Base-by-base conservation (phyloP, 2,329 filamentous ascomycete species). In the Colletotrichum cuscutae region DNA sequence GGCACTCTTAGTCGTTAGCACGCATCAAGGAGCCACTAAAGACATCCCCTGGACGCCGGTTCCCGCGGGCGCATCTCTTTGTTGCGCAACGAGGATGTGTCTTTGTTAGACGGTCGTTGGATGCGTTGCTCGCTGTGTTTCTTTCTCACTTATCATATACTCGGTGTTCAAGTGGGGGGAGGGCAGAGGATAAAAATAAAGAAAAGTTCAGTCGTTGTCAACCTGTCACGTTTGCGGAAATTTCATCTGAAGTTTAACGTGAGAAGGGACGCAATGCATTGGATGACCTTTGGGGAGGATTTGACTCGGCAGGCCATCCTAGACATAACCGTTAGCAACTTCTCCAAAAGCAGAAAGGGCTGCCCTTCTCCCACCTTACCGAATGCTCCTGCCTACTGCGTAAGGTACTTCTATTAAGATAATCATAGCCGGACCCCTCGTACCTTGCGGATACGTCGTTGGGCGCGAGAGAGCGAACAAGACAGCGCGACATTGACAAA, bases 301-400 rank as follows among this genome's bases (percentile, higher is more conserved):
- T n/a, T 59, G 53, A 64, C 30, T 69, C 64, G 52, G 49, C 49
- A 42, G 67, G 71, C 42, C 68, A 60, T 73, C 71, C 71, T 35
- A 73, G 71, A 65, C 61, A 71, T 60, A 52, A 46, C 61, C 67
- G 66, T 70, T 65, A 46, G 15, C 71, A 42, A 8, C 13, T 49
- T 26, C 11, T 62, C 61, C 61, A 54, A 63, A 71, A 61, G 71
- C 35, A 71, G 66, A 28, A 58, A 65, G 61, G 37, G 24, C 13
- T 42, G 35, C 15, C 4, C 8, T 53, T 65, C 8, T 52, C 26
- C 12, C 24, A 65, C 53, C 22, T 5, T 42, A 8, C 32, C 32
- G 22, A 19, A 52, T 60, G 35, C 12, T 46, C 37, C 59, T 56
- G 28, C 52, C 24, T 42, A 30, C 62, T 35, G 32, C 32, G 32